Evolutionary conservation across 306 rosid species (phyloP), one percentile per base, ranked within the genome.

Genomic region (Glycine soja): DNA sequence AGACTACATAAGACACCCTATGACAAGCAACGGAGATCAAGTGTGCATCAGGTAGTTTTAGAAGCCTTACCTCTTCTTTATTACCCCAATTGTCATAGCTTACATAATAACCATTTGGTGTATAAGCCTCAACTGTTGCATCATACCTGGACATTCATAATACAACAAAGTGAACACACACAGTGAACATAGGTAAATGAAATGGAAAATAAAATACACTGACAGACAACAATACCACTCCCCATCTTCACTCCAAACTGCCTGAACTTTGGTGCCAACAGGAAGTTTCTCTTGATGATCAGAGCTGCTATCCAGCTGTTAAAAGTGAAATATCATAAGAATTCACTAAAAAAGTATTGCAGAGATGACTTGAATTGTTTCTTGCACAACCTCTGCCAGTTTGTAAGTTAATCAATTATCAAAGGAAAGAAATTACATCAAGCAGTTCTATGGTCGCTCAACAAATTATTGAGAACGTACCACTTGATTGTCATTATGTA

Each of bases 221-320:
- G 19, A 70, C 18, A 56, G 46, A 83, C 57, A 67, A 78, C 47
- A 7, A 87, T 85, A 95, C 98, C 99, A 95, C 80, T 95, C 99
- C 88, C 98, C 99, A 82, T 95, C 99, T 70, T 95, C 99, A 81
- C 99, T 93, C 89, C 89, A 93, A 87, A 93, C 97, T 72, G 97
- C 97, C 87, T 93, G 97, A 84, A 93, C 91, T 88, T 86, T 89
- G 45, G 93, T 74, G 71, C 98, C 98, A 80, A 89, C 64, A 76
- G 92, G 89, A 87, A 89, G 80, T 78, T 86, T 88, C 58, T 84
- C 90, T 24, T 83, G 81, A 85, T 84, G 78, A 86, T 93, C 93
- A 62, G 83, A 89, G 50, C 83, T 70, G 68, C 82, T 80, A 75
- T 78, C 90, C 14, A 73, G 63, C 75, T 90, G 92, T 97, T 93